Base-by-base conservation (phyloP, 1,284 basidiomycete genomes). In the Ustilago lituana region DNA sequence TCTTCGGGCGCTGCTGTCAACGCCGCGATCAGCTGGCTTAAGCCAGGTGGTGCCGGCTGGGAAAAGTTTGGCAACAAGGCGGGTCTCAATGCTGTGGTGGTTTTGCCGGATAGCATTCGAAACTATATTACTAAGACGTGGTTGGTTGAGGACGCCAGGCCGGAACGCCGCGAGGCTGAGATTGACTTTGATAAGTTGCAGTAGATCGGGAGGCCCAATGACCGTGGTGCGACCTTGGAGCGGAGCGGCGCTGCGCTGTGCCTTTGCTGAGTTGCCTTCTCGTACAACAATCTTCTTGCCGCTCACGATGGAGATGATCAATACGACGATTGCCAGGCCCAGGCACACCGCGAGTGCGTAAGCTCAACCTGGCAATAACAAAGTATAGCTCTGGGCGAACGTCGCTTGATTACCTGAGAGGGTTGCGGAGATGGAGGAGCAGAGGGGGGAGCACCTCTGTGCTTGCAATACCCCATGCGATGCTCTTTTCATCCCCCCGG, bases 101-200 rank as follows among this genome's bases (percentile, higher is more conserved):
- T 98, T 35, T 84, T 96, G 37, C 89, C 95, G 23, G 95, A 98
- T 80, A 92, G 92, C 3, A 89, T 97, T 56, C 87, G 94, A 62
- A 98, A 98, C 83, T 98, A 98, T 83, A 95, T 98, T 88, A 92
- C 91, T 84, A 96, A 95, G 81, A 74, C 76, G 12, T 83, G 82
- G 82, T 73, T 83, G 36, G 45, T 77, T 19, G 73, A 72, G 32
- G 73, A 67, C 33, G 64, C 59, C 52, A 61, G 65, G 51, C 55
- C 51, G 19, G 69, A 72, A 53, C 47, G 47, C 44, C 63, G 58
- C 22, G 41, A 70, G 50, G 56, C 57, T 27, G 67, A 70, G 53
- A 61, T 70, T 23, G 67, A 70, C 57, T 70, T 57, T 61, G 61
- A 57, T 53, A 64, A 53, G 39, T 65, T 70, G 40, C 54, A 70